Percentiles rank a stretch among this genome's conserved stretches.
Evolutionary conservation across 2,329 filamentous ascomycete genomes (phyloP).

Genomic region (Arthroderma uncinatum): DNA sequence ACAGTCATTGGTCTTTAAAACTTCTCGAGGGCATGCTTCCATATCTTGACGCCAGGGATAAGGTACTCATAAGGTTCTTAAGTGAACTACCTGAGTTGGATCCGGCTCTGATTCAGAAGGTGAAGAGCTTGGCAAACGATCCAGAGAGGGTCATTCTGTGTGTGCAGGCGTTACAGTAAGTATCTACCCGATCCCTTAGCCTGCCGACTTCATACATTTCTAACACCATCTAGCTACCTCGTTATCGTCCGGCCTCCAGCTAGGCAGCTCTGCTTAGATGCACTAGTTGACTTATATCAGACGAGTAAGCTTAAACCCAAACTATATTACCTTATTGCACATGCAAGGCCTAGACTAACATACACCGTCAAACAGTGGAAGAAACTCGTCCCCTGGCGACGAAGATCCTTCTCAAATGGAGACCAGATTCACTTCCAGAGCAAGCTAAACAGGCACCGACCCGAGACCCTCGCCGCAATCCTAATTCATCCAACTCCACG

Average conservation of each 20-base stretch:
- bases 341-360: conserved; percentile 9
- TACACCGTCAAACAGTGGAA: conserved; percentile 26
- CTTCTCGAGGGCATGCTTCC: conserved; percentile 82
- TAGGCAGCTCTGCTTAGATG: conserved; percentile 46
- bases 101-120: conserved; percentile 56
- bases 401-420: conserved; percentile 46
- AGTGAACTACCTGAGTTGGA: conserved; percentile 81
- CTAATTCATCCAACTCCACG: not conserved
- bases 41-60: conserved; percentile 84
- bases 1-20: conserved; percentile 66
- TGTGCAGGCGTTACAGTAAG: conserved; percentile 46
- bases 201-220: conserved; percentile 11
- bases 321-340: not conserved
- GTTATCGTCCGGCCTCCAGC: conserved; percentile 50
- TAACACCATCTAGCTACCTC: conserved; percentile 36
- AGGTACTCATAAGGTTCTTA: conserved; percentile 78
- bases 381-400: conserved; percentile 39
- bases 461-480: conserved; percentile 1
- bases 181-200: conserved; percentile 12
- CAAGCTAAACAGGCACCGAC: conserved; percentile 4
- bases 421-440: conserved; percentile 33
- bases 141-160: conserved; percentile 52
- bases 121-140: conserved; percentile 53
- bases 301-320: conserved; percentile 33
- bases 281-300: conserved; percentile 48